Base-by-base conservation (phyloP, 1,284 basidiomycete genomes). In the Apiotrichum gamsii region DNA sequence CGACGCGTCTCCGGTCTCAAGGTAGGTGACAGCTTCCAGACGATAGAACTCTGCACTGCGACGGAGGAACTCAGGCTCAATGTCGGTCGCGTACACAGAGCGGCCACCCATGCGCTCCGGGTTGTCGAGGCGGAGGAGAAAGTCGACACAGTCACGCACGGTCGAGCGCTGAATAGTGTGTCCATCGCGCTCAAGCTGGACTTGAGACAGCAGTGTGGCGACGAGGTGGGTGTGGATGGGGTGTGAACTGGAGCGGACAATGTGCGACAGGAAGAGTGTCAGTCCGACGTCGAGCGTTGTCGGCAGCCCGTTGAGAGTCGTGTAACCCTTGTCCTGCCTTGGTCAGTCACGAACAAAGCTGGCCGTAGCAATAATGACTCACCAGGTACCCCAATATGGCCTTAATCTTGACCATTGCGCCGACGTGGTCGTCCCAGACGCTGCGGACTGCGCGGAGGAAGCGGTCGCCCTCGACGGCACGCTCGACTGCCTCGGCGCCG, bases 321-420 rank as follows among this genome's bases (percentile, higher is more conserved):
- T 84, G 64, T 93, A 87, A 6, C 87, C 85, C 39, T 87, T 86
- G 75, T 97, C 93, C 93, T 94, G 65, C n/a, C n/a, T 28, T 6
- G n/a, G 28, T 29, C 29, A 36, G 20, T 21, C 13, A 39, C 25
- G 8, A 13, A 2, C 2, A 10, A 39, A 20, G 19, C 13, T 11
- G 5, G n/a, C 19, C 5, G 13, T 16, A 4, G n/a, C n/a, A n/a
- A n/a, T n/a, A n/a, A 18, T 13, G 14, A 65, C 81, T 59, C 59
- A 93, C 94, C 87, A 98, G 94, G 69, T 99, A 99, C 65, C 88
- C 90, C 58, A 98, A 76, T 29, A 99, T 82, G 65, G 93, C 90
- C 31, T 85, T 82, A 49, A 99, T 72, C 67, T 93, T 90, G 35
- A 80, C 78, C 87, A 97, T 90, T 69, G 85, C 90, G 13, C 84